Conservation (phyloP, 2,329 filamentous ascomycete genomes). For the Penicillium palitans region DNA sequence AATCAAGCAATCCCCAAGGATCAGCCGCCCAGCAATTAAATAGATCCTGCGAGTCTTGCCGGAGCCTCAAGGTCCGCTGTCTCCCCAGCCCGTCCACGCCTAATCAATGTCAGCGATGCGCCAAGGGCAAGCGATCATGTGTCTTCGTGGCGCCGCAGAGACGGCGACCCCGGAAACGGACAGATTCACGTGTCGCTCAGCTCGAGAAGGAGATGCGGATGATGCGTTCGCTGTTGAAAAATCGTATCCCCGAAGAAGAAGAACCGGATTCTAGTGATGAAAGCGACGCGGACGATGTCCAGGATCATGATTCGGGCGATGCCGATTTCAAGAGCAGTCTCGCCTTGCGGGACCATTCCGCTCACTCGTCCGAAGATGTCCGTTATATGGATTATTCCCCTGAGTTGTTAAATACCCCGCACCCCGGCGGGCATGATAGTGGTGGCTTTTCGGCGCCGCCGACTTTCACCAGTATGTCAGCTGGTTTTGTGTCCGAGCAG, state of each 20-base stretch:
- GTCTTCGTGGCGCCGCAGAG: constrained; percentile 40
- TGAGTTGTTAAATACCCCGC: constrained; percentile 19
- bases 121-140: constrained; percentile 36
- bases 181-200: constrained; percentile 40
- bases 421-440: constrained; percentile 22
- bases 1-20: constrained; percentile 21
- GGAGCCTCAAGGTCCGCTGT: constrained; percentile 40
- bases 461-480: constrained; percentile 20
- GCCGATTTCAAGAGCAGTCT: constrained; percentile 20
- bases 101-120: constrained; percentile 40
- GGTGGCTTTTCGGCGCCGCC: constrained; percentile 22
- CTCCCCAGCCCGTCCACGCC: constrained; percentile 33
- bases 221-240: constrained; percentile 40
- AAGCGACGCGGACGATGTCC: constrained; percentile 20
- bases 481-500: constrained; percentile 21
- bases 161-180: constrained; percentile 39
- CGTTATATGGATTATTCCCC: constrained; percentile 30
- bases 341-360: constrained; percentile 22
- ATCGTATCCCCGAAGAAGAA: constrained; percentile 32
- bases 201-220: constrained; percentile 41
- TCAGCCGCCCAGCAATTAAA: constrained; percentile 34
- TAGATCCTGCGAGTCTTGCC: constrained; percentile 40
- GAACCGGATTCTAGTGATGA: constrained; percentile 27
- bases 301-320: constrained; percentile 21
- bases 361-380: constrained; percentile 23